Evolutionary conservation across 78 protist genomes (phyloP), one percentile per base, ranked within the genome.

Genomic region (Anaeramoeba flamelloides): DNA sequence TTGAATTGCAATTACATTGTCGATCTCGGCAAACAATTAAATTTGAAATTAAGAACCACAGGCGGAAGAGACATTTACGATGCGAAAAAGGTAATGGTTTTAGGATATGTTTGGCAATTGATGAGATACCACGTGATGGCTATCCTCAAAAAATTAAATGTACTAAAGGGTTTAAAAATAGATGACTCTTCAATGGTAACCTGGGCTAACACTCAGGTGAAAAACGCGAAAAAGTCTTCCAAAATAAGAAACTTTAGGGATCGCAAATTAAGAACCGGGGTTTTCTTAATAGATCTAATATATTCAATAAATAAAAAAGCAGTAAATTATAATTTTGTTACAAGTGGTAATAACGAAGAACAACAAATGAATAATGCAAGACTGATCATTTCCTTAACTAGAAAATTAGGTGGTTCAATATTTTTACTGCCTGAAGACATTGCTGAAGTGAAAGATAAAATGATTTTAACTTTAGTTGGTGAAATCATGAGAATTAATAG

Each of bases 1-100:
- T 92, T 86, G 53, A 94, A 94, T 82, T 86, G 90, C 79, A 91
- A 94, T 83, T 84, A 86, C 69, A 92, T 86, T 22, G 82, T 94
- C 30, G 74, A 77, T 32, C 69, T 91, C 1, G 92, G 86, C 65
- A 77, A 79, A 78, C 38, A 78, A 65, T n/a, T 82, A 31, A 79
- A 81, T 64, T 85, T 89, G 77, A 75, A 83, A 12, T 69, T 91
- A 40, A 89, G 87, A 37, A 90, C 90, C 79, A 87, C 90, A 77
- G 92, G 69, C 34, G 97, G 95, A 40, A 83, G 53, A 64, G 92
- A 94, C 79, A 78, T 94, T 38, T 84, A 78, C 37, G 93, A 87
- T 22, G 93, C 94, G 75, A 81, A 88, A 84, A 38, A 83, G 41
- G 91, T n/a, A 75, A 81, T 90, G 78, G 85, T 92, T 36, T 87